phyloP scores from a whole-genome alignment of 495 filamentous ascomycete genomes.

The Platismatia glauca region DNA sequence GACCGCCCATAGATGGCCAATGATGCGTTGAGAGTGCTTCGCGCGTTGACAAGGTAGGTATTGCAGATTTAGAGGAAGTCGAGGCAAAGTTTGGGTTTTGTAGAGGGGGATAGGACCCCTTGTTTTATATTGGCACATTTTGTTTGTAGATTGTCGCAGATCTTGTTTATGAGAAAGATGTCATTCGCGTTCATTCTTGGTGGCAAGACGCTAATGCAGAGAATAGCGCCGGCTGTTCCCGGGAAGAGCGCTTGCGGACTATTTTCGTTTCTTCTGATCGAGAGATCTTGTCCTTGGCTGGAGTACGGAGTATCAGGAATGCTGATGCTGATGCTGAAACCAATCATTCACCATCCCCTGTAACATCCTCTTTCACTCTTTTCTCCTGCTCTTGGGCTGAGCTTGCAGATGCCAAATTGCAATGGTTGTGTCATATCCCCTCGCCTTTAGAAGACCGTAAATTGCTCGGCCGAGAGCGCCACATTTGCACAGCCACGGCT shows the following conservation, averaged over 20 bases:
- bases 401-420: neutral
- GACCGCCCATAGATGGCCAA: neutral
- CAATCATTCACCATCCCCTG: neutral
- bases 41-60: neutral
- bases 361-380: too few relatives aligned
- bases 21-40: neutral
- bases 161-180: neutral
- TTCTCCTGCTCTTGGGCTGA: neutral
- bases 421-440: too few relatives aligned
- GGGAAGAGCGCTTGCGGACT: neutral
- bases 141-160: neutral
- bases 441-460: too few relatives aligned
- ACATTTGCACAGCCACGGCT: neutral
- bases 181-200: slow-evolving; percentile 12
- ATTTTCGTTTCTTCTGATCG: too few relatives aligned
- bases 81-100: neutral
- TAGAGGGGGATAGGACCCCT: neutral
- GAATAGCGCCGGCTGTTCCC: slow-evolving; percentile 10
- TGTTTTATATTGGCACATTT: neutral
- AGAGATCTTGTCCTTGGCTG: neutral
- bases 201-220: neutral
- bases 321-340: neutral
- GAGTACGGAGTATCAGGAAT: neutral
- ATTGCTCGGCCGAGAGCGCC: neutral
- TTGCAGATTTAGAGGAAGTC: neutral